Percentiles rank a stretch among this genome's conserved stretches.
These are phyloP conservation scores for Gymnopilus junonius DNA, from an alignment of 768 basidiomycete species.

Conservation along the genomic window DNA sequence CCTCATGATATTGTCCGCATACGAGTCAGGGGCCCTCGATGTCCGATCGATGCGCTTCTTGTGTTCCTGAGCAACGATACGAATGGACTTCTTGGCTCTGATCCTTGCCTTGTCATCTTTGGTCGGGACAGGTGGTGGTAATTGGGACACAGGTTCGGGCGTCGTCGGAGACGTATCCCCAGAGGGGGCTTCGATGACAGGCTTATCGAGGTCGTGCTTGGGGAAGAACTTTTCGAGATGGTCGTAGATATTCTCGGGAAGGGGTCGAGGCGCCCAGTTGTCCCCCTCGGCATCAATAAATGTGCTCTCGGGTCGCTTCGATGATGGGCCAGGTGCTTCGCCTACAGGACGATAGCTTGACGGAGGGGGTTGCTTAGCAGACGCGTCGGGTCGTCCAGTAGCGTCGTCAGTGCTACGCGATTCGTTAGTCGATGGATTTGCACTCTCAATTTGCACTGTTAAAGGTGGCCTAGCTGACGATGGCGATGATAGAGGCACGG, in stretches of 20 bases:
- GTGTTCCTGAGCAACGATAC: conserved; percentile 88
- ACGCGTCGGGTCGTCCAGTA: conserved; percentile 4
- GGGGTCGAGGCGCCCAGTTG: conserved; percentile 90
- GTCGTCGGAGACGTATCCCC: conserved; percentile 80
- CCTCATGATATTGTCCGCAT: conserved; percentile 56
- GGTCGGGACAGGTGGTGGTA: conserved; percentile 38
- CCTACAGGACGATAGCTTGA: conserved; percentile 11
- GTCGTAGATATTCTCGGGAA: conserved; percentile 91
- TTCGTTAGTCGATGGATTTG: conserved; percentile 12
- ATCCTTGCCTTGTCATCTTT: conserved; percentile 39
- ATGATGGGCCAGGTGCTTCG: background rate
- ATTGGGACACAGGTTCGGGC: conserved; percentile 49
- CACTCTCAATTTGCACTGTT: conserved; percentile 46
- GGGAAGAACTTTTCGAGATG: conserved; percentile 96
- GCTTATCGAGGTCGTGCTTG: conserved; percentile 93
- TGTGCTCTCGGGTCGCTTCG: conserved; percentile 47
- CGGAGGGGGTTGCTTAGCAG: conserved; percentile 11
- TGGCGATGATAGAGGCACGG: conserved; percentile 18
- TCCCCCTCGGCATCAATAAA: conserved; percentile 67
- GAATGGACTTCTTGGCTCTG: conserved; percentile 87
- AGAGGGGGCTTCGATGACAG: conserved; percentile 86
- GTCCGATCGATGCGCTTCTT: conserved; percentile 76
- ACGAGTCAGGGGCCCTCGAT: conserved; percentile 57
- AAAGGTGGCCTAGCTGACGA: conserved; percentile 44
- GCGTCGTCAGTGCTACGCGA: conserved; percentile 3